Evolutionary conservation across 2,329 filamentous ascomycete genomes (phyloP), one percentile per base, ranked within the genome.

Genomic region (Neonectria neomacrospora): DNA sequence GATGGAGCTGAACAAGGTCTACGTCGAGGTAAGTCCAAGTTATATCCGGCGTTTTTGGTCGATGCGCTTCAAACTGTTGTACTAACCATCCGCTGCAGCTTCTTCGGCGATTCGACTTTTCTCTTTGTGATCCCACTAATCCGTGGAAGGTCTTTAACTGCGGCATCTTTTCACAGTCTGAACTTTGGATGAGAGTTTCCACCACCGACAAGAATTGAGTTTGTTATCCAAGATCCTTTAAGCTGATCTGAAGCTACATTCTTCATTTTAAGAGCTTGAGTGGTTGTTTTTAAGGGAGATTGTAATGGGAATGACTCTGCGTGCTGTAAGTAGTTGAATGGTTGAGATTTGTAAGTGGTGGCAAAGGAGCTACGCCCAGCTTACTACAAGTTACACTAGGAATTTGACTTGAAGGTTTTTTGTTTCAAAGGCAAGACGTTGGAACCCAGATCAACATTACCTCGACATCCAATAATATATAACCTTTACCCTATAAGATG

Each of bases 1-100:
- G 9, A 76, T 82, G 67, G 79, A 82, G 66, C 23, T 81, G 56
- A 79, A 79, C 44, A 78, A 78, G 71, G 54, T 77, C 2, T 73
- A 80, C 32, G 79, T 82, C 20, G 81, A 85, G 76, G 79, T 80
- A 50, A 57, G 73, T 45, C 54, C 57, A 44, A 63, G 16, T 64
- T 11, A 0, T 11, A 14, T 16, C 10, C 18, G 5, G 0, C 0
- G 1, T 16, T 2, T 1, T 12, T 2, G 14, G 30, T 7, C 30
- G 30, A 32, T 32, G 30, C 5, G 9, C 9, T 9, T 32, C 5
- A 3, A n/a, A 16, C 26, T 5, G 18, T 42, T 22, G n/a, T 26
- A n/a, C 54, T 58, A 12, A 65, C 47, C 3, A 0, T 41, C 14
- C 16, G 3, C 0, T 2, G 10, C 20, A 78, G 77, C 58, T 79